These are phyloP conservation scores for Rhododendron vialii DNA, from an alignment of 148 eudicot species.

Conservation along the genomic window DNA sequence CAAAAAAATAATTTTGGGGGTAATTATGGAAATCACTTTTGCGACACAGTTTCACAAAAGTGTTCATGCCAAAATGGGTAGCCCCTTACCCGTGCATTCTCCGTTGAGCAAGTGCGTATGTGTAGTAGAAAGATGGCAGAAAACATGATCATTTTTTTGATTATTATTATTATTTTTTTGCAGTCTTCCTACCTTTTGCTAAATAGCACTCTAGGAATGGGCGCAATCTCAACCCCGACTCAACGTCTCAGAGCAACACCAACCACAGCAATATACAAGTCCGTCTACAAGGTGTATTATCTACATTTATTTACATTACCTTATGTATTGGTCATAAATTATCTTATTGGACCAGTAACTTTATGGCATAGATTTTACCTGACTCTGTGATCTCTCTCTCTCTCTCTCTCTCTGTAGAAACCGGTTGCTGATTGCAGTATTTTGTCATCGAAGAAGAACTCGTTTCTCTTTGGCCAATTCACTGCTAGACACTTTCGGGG, in stretches of 20 bases:
- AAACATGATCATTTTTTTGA: background rate
- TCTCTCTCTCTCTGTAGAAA: constrained; percentile 21
- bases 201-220: constrained; percentile 8
- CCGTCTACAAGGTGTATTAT: constrained; percentile 36
- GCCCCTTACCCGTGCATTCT: background rate
- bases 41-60: too few species aligned
- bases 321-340: background rate
- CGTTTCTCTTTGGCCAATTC: constrained; percentile 52
- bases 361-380: background rate
- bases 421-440: constrained; percentile 20
- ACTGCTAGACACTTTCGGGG: constrained; percentile 26
- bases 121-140: background rate
- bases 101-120: background rate
- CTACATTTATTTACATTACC: background rate
- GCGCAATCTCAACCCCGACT: constrained; percentile 13
- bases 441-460: constrained; percentile 37
- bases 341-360: background rate
- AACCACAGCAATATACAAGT: constrained; percentile 9
- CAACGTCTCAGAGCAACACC: constrained; percentile 7
- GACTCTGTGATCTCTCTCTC: background rate
- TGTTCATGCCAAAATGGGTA: too few species aligned
- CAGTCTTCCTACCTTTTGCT: background rate
- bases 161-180: background rate
- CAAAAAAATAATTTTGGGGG: too few species aligned
- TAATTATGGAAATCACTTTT: too few species aligned